phyloP scores from a whole-genome alignment of 2,329 filamentous ascomycete genomes.

The Pseudophaeomoniella oleicola region DNA sequence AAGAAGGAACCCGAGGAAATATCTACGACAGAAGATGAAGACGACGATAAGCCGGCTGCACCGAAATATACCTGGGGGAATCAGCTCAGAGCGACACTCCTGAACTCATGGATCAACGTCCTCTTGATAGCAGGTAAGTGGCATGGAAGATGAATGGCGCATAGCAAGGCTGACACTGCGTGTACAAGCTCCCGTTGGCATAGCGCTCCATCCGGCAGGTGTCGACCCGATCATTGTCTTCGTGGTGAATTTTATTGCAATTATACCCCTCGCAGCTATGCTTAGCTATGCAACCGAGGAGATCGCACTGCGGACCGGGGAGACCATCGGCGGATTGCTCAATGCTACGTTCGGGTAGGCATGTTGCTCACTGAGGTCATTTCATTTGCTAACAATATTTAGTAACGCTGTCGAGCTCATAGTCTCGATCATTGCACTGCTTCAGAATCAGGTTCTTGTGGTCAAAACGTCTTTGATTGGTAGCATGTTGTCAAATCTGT shows the following conservation, averaged over 20 bases:
- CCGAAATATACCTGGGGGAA: slow-evolving; percentile 40
- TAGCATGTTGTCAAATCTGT: slow-evolving; percentile 75
- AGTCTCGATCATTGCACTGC: slow-evolving; percentile 68
- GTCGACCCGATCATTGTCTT: slow-evolving; percentile 54
- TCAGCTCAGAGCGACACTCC: slow-evolving; percentile 59
- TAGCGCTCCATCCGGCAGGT: slow-evolving; percentile 44
- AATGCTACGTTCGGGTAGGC: slow-evolving; percentile 67
- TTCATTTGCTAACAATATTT: not conserved
- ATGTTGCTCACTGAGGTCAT: not conserved
- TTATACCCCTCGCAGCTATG: slow-evolving; percentile 74
- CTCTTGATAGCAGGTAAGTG: slow-evolving; percentile 45
- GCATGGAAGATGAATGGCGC: too few species aligned
- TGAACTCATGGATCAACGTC: slow-evolving; percentile 78
- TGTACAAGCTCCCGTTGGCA: slow-evolving; percentile 31
- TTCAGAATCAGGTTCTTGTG: slow-evolving; percentile 73
- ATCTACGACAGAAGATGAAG: not conserved
- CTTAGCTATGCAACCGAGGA: slow-evolving; percentile 85
- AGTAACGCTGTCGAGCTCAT: slow-evolving; percentile 75
- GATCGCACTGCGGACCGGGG: slow-evolving; percentile 55
- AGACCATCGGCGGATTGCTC: slow-evolving; percentile 72
- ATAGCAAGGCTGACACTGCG: too few species aligned
- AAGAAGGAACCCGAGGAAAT: not conserved
- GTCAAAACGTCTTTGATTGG: slow-evolving; percentile 83
- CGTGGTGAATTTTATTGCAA: slow-evolving; percentile 81
- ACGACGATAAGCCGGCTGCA: not conserved